Conservation (phyloP, 305 asterid species). For the Fraxinus xanthoxyloides region DNA sequence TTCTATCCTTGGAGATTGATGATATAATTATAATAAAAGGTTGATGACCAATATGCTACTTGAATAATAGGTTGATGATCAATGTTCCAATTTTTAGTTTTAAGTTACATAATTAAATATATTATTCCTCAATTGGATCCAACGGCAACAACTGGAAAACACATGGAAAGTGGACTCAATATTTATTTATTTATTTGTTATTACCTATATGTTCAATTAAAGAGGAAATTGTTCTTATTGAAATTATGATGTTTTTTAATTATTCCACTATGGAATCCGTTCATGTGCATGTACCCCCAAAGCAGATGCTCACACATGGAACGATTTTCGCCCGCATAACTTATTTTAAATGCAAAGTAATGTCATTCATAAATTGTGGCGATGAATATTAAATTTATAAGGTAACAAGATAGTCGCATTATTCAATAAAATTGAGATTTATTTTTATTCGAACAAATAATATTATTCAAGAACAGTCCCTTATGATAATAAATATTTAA, state of each 20-base stretch:
- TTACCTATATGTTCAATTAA: slow-evolving; percentile 10
- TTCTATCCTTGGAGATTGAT: not conserved
- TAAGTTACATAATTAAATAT: not conserved
- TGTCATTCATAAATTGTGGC: no score
- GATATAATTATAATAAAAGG: not conserved
- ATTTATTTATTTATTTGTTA: not conserved
- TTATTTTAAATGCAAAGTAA: no score
- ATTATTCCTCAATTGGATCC: slow-evolving; percentile 14
- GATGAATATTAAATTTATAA: no score
- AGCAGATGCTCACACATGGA: slow-evolving; percentile 34
- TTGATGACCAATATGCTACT: not conserved
- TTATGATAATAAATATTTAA: no score
- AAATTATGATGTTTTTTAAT: slow-evolving; percentile 19
- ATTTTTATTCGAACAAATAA: no score
- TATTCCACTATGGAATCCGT: slow-evolving; percentile 23
- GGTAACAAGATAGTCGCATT: no score
- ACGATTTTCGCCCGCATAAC: slow-evolving; percentile 8
- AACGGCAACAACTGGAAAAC: slow-evolving; percentile 42
- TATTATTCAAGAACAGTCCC: no score
- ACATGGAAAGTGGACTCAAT: slow-evolving; percentile 45
- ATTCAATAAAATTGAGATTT: no score
- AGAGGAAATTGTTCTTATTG: slow-evolving; percentile 19
- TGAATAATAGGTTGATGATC: not conserved
- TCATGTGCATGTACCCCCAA: slow-evolving; percentile 25
- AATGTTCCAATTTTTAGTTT: not conserved